phyloP scores from a whole-genome alignment of 1,139 yeast species.

The Yarrowia galli region DNA sequence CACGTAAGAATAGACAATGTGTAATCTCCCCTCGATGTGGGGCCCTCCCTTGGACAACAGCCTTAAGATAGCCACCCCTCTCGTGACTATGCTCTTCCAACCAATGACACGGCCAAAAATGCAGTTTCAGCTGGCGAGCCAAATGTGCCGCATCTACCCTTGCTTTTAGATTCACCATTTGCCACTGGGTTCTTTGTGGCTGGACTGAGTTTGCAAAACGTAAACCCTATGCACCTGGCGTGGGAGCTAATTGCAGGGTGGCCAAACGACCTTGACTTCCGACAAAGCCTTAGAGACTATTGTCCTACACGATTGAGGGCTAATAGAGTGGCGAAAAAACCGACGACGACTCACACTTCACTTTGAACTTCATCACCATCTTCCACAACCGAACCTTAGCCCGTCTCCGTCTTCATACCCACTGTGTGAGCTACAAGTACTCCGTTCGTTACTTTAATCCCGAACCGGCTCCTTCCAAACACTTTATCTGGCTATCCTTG shows the following conservation, averaged over 20 bases:
- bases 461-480: conserved; percentile 33
- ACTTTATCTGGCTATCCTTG: conserved; percentile 31
- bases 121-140: conserved; percentile 16
- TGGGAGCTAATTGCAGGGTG: conserved; percentile 30
- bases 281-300: background rate
- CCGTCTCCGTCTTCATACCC: background rate
- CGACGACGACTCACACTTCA: background rate
- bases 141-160: conserved; percentile 37
- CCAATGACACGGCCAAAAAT: conserved; percentile 34
- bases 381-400: background rate
- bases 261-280: conserved; percentile 34
- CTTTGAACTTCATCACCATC: background rate
- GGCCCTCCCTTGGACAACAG: background rate
- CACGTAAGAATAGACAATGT: background rate
- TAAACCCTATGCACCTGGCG: conserved; percentile 29
- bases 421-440: conserved; percentile 15
- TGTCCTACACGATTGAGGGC: conserved; percentile 11
- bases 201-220: conserved; percentile 32
- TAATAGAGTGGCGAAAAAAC: background rate
- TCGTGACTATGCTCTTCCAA: conserved; percentile 1
- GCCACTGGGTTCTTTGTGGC: conserved; percentile 38
- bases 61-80: background rate
- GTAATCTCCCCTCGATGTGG: background rate
- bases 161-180: conserved; percentile 32
- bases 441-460: conserved; percentile 19